phyloP scores from a whole-genome alignment of 305 asterid genomes.

The Fraxinus sp. region DNA sequence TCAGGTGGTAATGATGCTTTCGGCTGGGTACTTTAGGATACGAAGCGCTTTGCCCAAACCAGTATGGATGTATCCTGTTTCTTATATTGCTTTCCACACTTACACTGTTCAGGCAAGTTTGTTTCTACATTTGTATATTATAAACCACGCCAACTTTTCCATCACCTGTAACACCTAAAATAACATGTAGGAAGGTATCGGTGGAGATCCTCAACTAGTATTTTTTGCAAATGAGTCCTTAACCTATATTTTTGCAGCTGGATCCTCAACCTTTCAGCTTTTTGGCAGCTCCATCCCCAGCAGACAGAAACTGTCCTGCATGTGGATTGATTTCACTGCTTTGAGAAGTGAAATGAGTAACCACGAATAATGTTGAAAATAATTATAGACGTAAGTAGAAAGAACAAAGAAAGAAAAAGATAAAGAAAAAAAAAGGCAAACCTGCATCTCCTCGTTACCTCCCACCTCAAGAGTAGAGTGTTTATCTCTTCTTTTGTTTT shows the following conservation, averaged over 20 bases:
- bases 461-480: background rate
- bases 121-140: background rate
- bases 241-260: background rate
- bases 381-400: background rate
- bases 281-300: background rate
- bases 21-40: constrained; percentile 86
- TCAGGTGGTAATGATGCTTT: constrained; percentile 89
- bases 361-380: background rate
- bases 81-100: constrained; percentile 84
- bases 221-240: background rate
- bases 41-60: constrained; percentile 75
- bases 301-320: background rate
- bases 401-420: background rate
- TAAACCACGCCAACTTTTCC: background rate
- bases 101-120: constrained; percentile 85
- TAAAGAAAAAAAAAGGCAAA: background rate
- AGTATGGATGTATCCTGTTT: constrained; percentile 91
- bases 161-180: background rate
- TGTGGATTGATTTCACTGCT: background rate
- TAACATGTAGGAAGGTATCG: background rate
- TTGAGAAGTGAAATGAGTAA: background rate
- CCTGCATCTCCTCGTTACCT: background rate
- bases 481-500: background rate
- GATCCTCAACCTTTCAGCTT: background rate
- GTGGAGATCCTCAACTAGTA: background rate